These are phyloP conservation scores for Pythium chondricola DNA, from an alignment of 352 stramenopile species.

Conservation along the genomic window DNA sequence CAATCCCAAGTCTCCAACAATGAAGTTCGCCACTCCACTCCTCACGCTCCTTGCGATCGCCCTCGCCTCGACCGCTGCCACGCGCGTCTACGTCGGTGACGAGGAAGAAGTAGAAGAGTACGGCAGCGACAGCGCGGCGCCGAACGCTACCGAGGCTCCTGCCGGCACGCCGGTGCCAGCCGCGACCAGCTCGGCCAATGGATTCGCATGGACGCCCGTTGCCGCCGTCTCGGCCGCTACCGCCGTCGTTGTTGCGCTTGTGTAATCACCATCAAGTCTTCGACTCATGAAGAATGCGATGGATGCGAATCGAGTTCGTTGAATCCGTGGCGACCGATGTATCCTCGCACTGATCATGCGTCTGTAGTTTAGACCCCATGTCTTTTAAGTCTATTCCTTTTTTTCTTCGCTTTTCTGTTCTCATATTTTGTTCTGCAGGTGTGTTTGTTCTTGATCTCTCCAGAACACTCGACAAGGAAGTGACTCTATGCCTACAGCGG, in stretches of 20 bases:
- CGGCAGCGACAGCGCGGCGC: not conserved
- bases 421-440: not conserved
- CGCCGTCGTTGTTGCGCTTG: slow-evolving; percentile 7
- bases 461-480: not conserved
- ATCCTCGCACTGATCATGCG: not conserved
- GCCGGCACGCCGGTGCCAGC: too few species aligned
- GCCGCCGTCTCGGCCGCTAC: slow-evolving; percentile 7
- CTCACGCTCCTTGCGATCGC: slow-evolving; percentile 21
- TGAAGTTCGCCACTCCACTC: slow-evolving; percentile 30
- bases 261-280: slow-evolving; percentile 8
- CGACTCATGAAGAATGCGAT: too few species aligned
- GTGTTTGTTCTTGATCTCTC: not conserved
- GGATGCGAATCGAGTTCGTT: too few species aligned
- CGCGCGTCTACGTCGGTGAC: not conserved
- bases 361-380: not conserved
- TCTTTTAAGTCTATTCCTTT: not conserved
- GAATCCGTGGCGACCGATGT: not conserved
- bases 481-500: too few species aligned
- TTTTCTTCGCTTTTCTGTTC: not conserved
- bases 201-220: slow-evolving; percentile 12
- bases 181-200: not conserved
- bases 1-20: too few species aligned
- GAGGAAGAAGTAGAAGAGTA: not conserved
- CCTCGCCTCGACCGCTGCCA: not conserved
- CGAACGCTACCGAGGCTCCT: too few species aligned